Base-by-base conservation (phyloP, 352 stramenopile species). In the Labyrinthula sp. region DNA sequence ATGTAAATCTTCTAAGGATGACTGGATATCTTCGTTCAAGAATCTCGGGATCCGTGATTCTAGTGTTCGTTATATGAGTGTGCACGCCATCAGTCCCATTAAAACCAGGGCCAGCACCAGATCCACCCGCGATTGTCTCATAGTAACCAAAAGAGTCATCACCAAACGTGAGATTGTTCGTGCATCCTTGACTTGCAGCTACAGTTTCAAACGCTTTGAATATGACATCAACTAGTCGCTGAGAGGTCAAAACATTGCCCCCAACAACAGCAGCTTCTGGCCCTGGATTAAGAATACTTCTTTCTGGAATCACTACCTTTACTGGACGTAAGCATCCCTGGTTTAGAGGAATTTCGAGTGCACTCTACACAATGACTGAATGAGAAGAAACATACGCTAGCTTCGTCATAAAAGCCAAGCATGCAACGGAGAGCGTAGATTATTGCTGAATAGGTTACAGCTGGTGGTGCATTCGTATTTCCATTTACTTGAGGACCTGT, bases 161-260 rank as follows among this genome's bases (percentile, higher is more conserved):
- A 21, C 89, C 89, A 66, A 98, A 97, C 14, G 82, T 97, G 18
- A 97, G 69, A 61, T 98, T 98, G 68, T 97, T 97, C 89, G 97
- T 98, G 61, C 88, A 97, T 0, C 89, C 89, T 58, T 96, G 87
- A 27, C 79, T 94, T 0, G 85, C 88, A 2, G 89, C 88, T 57
- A 80, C 92, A 8, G 85, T 87, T 22, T 71, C 72, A 60, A 98
- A 97, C 1, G 87, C 85, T 52, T 79, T 78, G 31, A 97, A 67
- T 22, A 98, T 89, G 38, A 97, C 87, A 69, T 98, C 89, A 0
- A 90, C 93, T 29, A 97, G 80, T 26, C 88, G 74, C 61, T 97
- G 88, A 26, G 79, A 93, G 12, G 85, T 95, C 4, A 95, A 66
- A 23, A 96, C 89, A 54, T 98, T 98, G 9, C 89, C 89, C 26